Conservation (phyloP, 176 grass and related monocot genomes). For the Melocanna baccifera region DNA sequence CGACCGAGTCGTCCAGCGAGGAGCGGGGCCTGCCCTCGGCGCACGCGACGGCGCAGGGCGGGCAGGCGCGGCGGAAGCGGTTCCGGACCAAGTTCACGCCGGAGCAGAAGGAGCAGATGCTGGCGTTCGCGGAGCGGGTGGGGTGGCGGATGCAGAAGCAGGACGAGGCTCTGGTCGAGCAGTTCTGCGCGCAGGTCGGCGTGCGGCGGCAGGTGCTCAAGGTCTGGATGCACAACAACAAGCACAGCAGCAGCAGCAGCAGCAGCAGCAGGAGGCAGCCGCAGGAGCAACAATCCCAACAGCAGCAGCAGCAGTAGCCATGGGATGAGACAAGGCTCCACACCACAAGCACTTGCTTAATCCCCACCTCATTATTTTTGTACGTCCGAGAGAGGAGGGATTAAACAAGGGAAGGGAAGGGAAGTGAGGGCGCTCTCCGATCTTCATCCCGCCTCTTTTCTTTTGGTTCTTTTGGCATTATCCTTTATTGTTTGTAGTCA, state of each 20-base stretch:
- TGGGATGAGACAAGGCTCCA: slow-evolving; percentile 27
- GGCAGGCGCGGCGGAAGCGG: slow-evolving; percentile 36
- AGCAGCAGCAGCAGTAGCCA: slow-evolving; percentile 39
- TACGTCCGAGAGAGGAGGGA: slow-evolving; percentile 1
- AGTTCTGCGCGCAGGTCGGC: slow-evolving; percentile 52
- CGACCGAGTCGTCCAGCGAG: slow-evolving; percentile 69
- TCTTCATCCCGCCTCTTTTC: background rate
- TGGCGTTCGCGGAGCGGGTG: slow-evolving; percentile 62
- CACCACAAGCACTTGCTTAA: slow-evolving; percentile 25
- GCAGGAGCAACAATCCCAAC: slow-evolving; percentile 19
- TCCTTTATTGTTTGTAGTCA: slow-evolving; percentile 21
- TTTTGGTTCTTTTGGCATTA: background rate
- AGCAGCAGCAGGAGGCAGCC: slow-evolving; percentile 32
- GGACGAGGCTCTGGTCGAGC: slow-evolving; percentile 55
- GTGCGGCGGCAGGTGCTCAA: slow-evolving; percentile 65
- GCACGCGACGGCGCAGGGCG: background rate
- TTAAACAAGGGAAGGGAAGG: slow-evolving; percentile 7
- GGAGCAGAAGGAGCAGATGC: slow-evolving; percentile 78
- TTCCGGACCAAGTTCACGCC: slow-evolving; percentile 72
- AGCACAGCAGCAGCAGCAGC: slow-evolving; percentile 42
- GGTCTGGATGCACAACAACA: slow-evolving; percentile 99
- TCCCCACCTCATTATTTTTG: slow-evolving; percentile 37
- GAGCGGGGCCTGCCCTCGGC: slow-evolving; percentile 30
- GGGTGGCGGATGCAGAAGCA: slow-evolving; percentile 70
- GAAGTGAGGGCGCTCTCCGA: background rate